phyloP scores from a whole-genome alignment of 2,329 filamentous ascomycete species.

The Fragosphaeria purpurea region DNA sequence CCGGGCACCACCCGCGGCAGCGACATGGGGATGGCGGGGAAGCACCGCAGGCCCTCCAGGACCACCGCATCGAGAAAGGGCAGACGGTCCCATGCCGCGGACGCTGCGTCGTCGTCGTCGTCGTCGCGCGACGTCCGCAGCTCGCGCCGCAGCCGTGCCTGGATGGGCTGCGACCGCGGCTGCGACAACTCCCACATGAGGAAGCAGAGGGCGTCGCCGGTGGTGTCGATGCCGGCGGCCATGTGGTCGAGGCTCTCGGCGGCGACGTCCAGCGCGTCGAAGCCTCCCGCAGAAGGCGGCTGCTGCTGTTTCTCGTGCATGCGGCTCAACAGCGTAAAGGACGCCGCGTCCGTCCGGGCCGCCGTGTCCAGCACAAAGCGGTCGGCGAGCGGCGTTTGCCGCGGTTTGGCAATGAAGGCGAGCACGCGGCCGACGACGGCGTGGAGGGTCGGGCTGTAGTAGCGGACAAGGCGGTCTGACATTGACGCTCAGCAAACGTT shows the following conservation, averaged over 20 bases:
- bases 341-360: slow-evolving; percentile 32
- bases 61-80: slow-evolving; percentile 54
- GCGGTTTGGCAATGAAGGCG: slow-evolving; percentile 38
- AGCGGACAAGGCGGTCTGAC: slow-evolving; percentile 47
- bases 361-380: slow-evolving; percentile 46
- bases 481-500: too few relatives aligned
- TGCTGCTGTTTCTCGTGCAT: slow-evolving; percentile 39
- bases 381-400: slow-evolving; percentile 49
- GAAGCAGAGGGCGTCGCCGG: slow-evolving; percentile 59
- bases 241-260: slow-evolving; percentile 64
- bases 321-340: slow-evolving; percentile 49
- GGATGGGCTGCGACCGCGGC: slow-evolving; percentile 40
- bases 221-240: slow-evolving; percentile 63
- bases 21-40: slow-evolving; percentile 57
- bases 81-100: slow-evolving; percentile 35
- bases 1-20: slow-evolving; percentile 49
- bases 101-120: slow-evolving; percentile 9
- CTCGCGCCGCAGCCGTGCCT: slow-evolving; percentile 44
- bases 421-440: slow-evolving; percentile 35
- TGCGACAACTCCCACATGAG: slow-evolving; percentile 62
- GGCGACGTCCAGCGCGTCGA: slow-evolving; percentile 46
- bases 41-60: slow-evolving; percentile 51
- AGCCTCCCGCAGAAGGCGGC: slow-evolving; percentile 16
- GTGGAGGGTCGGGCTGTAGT: slow-evolving; percentile 46
- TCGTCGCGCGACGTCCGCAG: slow-evolving; percentile 29